These are phyloP conservation scores for Camellia japonica DNA, from an alignment of 148 eudicot species.

Conservation along the genomic window DNA sequence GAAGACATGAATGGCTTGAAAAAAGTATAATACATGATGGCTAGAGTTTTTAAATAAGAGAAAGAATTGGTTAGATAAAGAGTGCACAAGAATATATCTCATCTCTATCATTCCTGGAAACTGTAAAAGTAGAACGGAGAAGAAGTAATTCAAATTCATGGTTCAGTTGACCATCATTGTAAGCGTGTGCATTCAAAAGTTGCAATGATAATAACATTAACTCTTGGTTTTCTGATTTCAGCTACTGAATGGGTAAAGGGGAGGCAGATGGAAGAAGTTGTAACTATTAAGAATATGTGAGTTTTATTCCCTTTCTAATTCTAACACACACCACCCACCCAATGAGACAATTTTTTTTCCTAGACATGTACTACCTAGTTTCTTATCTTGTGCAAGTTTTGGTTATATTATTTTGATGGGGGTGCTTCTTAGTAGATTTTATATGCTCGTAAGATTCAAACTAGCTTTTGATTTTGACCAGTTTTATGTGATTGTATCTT, in stretches of 20 bases:
- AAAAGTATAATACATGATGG: too few relatives aligned
- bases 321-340: background rate
- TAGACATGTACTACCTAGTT: background rate
- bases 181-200: background rate
- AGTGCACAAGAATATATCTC: background rate
- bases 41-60: too few relatives aligned
- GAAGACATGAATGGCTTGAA: too few relatives aligned
- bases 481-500: background rate
- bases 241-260: conserved; percentile 99
- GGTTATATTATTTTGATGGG: background rate
- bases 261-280: conserved; percentile 76
- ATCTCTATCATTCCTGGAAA: background rate
- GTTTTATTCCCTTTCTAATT: conserved; percentile 18
- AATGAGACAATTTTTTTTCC: background rate
- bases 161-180: background rate
- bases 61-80: too few relatives aligned
- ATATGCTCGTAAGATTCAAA: background rate
- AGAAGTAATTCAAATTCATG: background rate
- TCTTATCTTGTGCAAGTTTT: background rate
- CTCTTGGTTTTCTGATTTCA: conserved; percentile 32
- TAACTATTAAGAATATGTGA: conserved; percentile 87
- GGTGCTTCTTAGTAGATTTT: background rate
- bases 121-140: background rate
- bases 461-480: background rate
- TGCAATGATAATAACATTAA: background rate